Base-by-base conservation (phyloP, 257 asterid species). In the Gentiana dahurica region DNA sequence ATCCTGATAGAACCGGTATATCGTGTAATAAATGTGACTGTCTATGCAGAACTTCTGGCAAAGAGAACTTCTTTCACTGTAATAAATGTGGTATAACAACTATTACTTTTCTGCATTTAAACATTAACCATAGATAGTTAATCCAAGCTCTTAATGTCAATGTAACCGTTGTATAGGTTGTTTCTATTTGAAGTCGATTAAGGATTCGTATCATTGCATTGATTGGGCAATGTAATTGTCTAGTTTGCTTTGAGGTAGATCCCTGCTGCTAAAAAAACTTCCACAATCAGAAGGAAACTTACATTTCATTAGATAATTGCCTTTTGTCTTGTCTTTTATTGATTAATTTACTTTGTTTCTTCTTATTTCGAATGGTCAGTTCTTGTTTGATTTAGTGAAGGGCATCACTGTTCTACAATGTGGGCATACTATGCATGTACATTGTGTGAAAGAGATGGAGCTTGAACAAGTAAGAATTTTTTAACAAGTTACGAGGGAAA, bases 181-280 rank as follows among this genome's bases (percentile, higher is more conserved):
- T 59, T 78, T 88, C 65, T 80, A 83, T 63, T 65, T 85, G 41
- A 80, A 76, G 34, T 49, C 65, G 46, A 67, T 80, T 59, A 78
- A 74, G 66, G 93, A 76, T 53, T 65, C 88, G 53, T 88, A 83
- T 64, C 68, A 48, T 63, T 83, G 88, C 41, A 73, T 83, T 8
- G 93, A 83, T 69, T 69, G 79, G 75, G 86, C 88, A 1, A 80
- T 80, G 93, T 88, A 74, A 78, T 45, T 83, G 88, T 58, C 84
- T 88, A 0, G 73, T 83, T 64, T 83, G 88, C 76, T 80, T 80
- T 15, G 93, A 80, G 92, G 87, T 83, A 72, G 47, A 47, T 50
- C 9, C 46, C 46, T 41, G 46, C 5, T 41, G 46, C 9, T 41
- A 41, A 10, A 41, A 41, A 1, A 41, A 2, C 5, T 41, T 41